A percentile compares a stretch with the other conserved stretches of the same genome.
Evolutionary conservation across 108 stramenopile genomes (phyloP).

Genomic region (Nitzschia sp.): DNA sequence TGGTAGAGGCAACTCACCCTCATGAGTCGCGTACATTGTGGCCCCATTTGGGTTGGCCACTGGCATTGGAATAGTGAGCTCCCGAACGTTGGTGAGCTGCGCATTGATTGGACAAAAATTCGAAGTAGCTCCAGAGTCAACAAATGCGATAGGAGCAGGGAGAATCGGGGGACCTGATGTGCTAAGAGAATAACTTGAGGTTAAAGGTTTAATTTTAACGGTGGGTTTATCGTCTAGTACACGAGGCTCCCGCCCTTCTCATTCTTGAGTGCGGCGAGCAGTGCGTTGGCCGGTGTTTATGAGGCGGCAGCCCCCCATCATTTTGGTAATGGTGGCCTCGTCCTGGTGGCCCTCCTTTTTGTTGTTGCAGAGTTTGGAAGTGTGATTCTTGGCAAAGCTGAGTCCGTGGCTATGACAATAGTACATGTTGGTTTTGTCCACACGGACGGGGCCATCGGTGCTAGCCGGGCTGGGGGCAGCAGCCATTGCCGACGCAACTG

Average conservation of each 20-base stretch:
- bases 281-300: not conserved
- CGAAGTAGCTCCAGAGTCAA: not conserved
- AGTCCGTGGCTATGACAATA: no score
- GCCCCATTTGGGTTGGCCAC: not conserved
- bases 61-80: not conserved
- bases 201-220: not conserved
- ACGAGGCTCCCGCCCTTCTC: not conserved
- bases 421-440: not conserved
- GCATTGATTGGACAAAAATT: not conserved
- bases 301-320: not conserved
- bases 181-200: not conserved
- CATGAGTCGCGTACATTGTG: constrained; percentile 1
- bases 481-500: constrained; percentile 25
- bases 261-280: not conserved
- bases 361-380: no score
- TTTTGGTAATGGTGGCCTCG: not conserved
- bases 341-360: no score
- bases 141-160: not conserved
- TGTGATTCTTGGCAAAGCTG: no score
- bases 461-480: not conserved
- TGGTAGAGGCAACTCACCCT: not conserved
- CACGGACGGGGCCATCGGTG: not conserved
- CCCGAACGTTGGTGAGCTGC: not conserved
- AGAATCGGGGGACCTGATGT: not conserved
- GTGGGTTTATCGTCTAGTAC: not conserved